A percentile compares a stretch with the other conserved stretches of the same genome.
Conservation (phyloP, 129 eudicot species). For the Helianthus annuus region HanXRQr2.0-SUNRISE NC_035445.2:66187849-66188348, state of each 20-base stretch:
- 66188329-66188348: slow-evolving; percentile 20
- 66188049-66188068: slow-evolving; percentile 54
- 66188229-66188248: slow-evolving; percentile 51
- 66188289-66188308: slow-evolving; percentile 29
- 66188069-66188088: slow-evolving; percentile 28
- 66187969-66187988: slow-evolving; percentile 43
- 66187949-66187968: slow-evolving; percentile 31
- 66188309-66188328: slow-evolving; percentile 37
- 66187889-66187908: slow-evolving; percentile 72
- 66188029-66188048: slow-evolving; percentile 44
- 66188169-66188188: slow-evolving; percentile 20
- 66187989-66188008: slow-evolving; percentile 48
- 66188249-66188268: not conserved
- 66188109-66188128: slow-evolving; percentile 67
- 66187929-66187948: slow-evolving; percentile 52
- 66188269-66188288: slow-evolving; percentile 8
- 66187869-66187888: slow-evolving; percentile 64
- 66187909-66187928: slow-evolving; percentile 60
- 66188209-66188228: slow-evolving; percentile 52
- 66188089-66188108: slow-evolving; percentile 54
- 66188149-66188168: slow-evolving; percentile 31
- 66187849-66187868: slow-evolving; percentile 65
- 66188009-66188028: slow-evolving; percentile 25
- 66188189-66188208: slow-evolving; percentile 42
- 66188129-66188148: slow-evolving; percentile 40